Percentiles rank a stretch among this genome's conserved stretches.
phyloP scores from a whole-genome alignment of 441 rosid genomes.

The Gossypium aridum region DNA sequence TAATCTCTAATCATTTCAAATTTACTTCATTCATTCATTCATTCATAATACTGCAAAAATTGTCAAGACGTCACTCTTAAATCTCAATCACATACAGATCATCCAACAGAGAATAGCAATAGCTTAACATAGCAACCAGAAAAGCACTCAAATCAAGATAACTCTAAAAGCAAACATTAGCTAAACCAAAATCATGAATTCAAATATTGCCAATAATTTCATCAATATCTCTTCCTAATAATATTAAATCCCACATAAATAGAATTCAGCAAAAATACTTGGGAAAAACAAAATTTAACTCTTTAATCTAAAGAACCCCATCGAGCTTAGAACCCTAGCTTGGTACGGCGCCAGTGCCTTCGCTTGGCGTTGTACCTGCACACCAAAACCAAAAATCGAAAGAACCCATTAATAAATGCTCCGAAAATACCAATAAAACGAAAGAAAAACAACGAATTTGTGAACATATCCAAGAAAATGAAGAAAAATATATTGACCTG shows the following conservation, averaged over 20 bases:
- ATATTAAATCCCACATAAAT: background rate
- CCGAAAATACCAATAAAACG: background rate
- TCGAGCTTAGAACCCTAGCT: constrained; percentile 70
- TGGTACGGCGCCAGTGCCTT: constrained; percentile 94
- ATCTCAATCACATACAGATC: no score
- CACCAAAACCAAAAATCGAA: background rate
- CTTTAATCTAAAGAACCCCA: background rate
- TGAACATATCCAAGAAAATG: background rate
- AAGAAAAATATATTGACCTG: constrained; percentile 28
- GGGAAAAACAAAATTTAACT: background rate
- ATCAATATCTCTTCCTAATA: background rate
- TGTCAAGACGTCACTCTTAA: no score
- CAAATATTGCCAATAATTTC: background rate
- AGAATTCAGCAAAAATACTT: background rate
- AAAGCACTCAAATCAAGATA: background rate
- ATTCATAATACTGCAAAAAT: no score
- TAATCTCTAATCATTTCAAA: no score
- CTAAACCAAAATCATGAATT: background rate
- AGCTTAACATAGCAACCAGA: no score
- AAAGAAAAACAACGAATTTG: background rate
- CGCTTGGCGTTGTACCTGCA: constrained; percentile 90
- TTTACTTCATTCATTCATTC: no score
- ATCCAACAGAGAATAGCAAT: no score
- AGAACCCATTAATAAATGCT: background rate
- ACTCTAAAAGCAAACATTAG: background rate